phyloP scores from a whole-genome alignment of 306 rosid genomes.

The Lithocarpus polystachyus region DNA sequence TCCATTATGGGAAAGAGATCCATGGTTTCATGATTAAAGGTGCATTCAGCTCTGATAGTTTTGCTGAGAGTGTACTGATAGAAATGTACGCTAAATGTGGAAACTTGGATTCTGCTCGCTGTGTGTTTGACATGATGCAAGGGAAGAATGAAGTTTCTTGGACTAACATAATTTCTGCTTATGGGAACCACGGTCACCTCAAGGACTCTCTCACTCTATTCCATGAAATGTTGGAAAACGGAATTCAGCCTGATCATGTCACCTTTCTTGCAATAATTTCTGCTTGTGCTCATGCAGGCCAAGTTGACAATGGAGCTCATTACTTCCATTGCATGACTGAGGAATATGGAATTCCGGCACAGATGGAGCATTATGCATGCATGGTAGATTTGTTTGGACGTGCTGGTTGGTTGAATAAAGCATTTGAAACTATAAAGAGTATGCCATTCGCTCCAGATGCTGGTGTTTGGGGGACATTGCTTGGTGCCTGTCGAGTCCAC shows the following conservation, averaged over 20 bases:
- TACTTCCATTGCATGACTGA: slow-evolving; percentile 63
- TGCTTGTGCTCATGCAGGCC: slow-evolving; percentile 82
- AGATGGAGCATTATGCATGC: slow-evolving; percentile 77
- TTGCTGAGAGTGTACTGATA: slow-evolving; percentile 60
- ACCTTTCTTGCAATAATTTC: slow-evolving; percentile 77
- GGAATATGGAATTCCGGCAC: slow-evolving; percentile 54
- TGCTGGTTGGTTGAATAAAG: slow-evolving; percentile 62
- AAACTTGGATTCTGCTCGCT: slow-evolving; percentile 47
- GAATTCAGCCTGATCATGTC: slow-evolving; percentile 69
- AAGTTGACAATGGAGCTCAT: slow-evolving; percentile 51
- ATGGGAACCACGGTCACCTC: slow-evolving; percentile 64
- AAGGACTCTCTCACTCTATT: slow-evolving; percentile 55
- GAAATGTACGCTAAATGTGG: slow-evolving; percentile 92
- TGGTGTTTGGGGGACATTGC: slow-evolving; percentile 86
- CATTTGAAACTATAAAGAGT: slow-evolving; percentile 58
- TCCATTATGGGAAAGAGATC: slow-evolving; percentile 63
- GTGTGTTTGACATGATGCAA: slow-evolving; percentile 59
- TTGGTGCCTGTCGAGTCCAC: slow-evolving; percentile 78
- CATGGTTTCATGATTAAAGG: slow-evolving; percentile 61
- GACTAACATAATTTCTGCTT: slow-evolving; percentile 78
- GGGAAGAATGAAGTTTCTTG: slow-evolving; percentile 78
- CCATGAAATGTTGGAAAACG: slow-evolving; percentile 52
- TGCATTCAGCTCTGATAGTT: slow-evolving; percentile 43
- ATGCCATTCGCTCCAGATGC: slow-evolving; percentile 81
- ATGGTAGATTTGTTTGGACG: slow-evolving; percentile 80